Percentiles rank a stretch among this genome's conserved stretches.
Conservation (phyloP, 176 grass and related monocot genomes). For the Lolium rigidum region DNA sequence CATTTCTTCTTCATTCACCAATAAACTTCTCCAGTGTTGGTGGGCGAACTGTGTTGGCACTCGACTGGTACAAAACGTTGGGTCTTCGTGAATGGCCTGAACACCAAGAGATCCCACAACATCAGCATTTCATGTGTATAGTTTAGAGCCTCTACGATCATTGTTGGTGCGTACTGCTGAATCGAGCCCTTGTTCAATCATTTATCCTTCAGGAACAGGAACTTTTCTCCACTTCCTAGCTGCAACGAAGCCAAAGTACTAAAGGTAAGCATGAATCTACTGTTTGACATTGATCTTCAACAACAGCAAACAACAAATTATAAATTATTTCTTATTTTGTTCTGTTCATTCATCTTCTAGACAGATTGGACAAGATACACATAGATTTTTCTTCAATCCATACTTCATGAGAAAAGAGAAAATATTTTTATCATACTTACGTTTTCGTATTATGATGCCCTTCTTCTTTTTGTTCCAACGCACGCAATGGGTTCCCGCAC, state of each 20-base stretch:
- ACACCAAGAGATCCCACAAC: not conserved
- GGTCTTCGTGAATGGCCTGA: not conserved
- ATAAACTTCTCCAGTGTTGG: not conserved
- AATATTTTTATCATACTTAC: not conserved
- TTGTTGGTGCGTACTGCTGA: not conserved
- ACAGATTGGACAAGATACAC: not conserved
- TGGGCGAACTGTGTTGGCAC: not conserved
- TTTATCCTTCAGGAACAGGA: not conserved
- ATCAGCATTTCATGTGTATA: not conserved
- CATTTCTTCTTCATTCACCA: not conserved
- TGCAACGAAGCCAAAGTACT: not conserved
- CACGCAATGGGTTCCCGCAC: not conserved
- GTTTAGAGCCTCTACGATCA: not conserved
- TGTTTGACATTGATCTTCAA: not conserved
- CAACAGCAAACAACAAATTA: not conserved
- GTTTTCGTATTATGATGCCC: not conserved
- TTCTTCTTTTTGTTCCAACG: constrained; percentile 27
- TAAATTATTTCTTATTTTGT: no score
- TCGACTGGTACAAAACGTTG: not conserved
- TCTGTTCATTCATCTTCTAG: not conserved
- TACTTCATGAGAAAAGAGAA: not conserved
- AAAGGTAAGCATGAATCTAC: not conserved
- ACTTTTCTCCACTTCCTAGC: not conserved
- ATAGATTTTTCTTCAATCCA: not conserved
- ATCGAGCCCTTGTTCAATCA: not conserved